A percentile compares a stretch with the other conserved stretches of the same genome.
phyloP scores from a whole-genome alignment of 2,329 filamentous ascomycete genomes.

The Ceratocystis cubensis region DNA sequence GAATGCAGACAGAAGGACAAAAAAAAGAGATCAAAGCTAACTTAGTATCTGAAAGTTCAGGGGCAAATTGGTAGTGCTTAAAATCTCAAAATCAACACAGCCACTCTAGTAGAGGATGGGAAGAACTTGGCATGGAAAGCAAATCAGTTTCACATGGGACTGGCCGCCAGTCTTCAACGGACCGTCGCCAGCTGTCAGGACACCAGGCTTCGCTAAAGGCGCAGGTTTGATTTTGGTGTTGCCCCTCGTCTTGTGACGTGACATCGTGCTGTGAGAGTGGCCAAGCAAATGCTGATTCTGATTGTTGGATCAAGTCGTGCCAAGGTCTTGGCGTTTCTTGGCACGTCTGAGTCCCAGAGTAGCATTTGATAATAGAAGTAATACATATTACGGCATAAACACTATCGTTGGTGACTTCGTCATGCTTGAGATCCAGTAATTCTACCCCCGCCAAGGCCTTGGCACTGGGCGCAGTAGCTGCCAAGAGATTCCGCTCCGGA shows the following conservation, averaged over 20 bases:
- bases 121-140: background rate
- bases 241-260: conserved; percentile 8
- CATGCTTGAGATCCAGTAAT: conserved; percentile 5
- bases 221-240: background rate
- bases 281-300: conserved; percentile 2
- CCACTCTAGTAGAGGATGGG: background rate
- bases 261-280: background rate
- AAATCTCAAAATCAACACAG: background rate
- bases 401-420: conserved; percentile 8
- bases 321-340: conserved; percentile 19
- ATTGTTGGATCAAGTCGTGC: conserved; percentile 16
- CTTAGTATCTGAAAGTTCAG: background rate
- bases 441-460: conserved; percentile 20
- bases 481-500: conserved; percentile 21
- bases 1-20: background rate
- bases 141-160: background rate
- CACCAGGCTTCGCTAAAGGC: background rate
- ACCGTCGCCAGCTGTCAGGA: background rate
- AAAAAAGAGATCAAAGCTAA: background rate
- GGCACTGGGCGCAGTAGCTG: conserved; percentile 21
- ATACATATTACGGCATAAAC: too few species aligned
- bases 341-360: conserved; percentile 1
- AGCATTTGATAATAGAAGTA: background rate
- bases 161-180: background rate
- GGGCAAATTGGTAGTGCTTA: background rate